Base-by-base conservation (phyloP, 2,329 filamentous ascomycete genomes). In the Fusarium sp. region DNA sequence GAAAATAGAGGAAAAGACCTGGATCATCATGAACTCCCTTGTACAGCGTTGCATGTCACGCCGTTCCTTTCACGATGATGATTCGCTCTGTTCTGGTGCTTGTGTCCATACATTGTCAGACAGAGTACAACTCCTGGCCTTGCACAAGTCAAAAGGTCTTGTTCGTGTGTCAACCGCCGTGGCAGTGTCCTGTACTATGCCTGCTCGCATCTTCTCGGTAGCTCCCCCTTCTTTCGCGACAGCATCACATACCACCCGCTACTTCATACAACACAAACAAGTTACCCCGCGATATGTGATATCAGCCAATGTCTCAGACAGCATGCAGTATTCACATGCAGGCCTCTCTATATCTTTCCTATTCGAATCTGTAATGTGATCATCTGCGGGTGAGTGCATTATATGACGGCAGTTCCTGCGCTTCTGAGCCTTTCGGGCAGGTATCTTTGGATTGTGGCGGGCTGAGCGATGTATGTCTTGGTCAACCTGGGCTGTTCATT, bases 51-150 rank as follows among this genome's bases (percentile, higher is more conserved):
- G 42, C 41, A 41, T 39, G 44, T 61, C 68, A 69, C 48, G 57
- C 35, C 33, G 26, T 30, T 15, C 2, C 20, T 20, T 26, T n/a
- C 15, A 1, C 4, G 5, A 1, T 1, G 36, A 47, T 56, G 68
- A 71, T 68, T 71, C 22, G 68, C 36, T 28, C 42, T 20, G 31
- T 13, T 69, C n/a, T n/a, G n/a, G n/a, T n/a, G n/a, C n/a, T n/a
- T 24, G 16, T 11, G 20, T 5, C 5, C n/a, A 14, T 11, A 8
- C 12, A 10, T 18, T 24, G 28, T 14, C 0, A 14, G 45, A 31
- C 45, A 0, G 3, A 1, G 3, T 7, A 24, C 22, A 18, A 10
- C 7, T 9, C 22, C 7, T 14, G 12, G 12, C 6, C 28, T 31
- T n/a, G 22, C 9, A 9, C 3, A 26, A 22, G 10, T 2, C 18